Percentiles rank a stretch among this genome's conserved stretches.
Conservation (phyloP, 2,329 filamentous ascomycete species). For the Ascochyta fabae region DNA sequence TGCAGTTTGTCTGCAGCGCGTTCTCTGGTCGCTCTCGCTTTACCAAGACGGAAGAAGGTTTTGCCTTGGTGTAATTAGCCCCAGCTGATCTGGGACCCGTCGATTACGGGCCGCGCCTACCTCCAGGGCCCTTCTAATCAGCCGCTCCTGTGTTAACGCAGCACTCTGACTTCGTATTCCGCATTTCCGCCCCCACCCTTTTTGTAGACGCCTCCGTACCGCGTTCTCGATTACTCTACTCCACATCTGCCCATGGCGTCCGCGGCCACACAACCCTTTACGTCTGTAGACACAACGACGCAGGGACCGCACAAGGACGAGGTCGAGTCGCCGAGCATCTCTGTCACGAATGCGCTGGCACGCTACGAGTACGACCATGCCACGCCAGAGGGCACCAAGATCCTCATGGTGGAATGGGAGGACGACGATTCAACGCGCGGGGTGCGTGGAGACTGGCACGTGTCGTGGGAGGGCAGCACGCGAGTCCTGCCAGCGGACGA, state of each 20-base stretch:
- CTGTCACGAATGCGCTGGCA: conserved; percentile 67
- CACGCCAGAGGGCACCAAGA: conserved; percentile 80
- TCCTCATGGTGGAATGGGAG: conserved; percentile 93
- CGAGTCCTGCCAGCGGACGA: conserved; percentile 72
- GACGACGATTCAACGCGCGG: conserved; percentile 61
- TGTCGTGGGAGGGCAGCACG: conserved; percentile 83
- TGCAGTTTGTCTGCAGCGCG: conserved; percentile 16
- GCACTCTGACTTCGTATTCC: conserved; percentile 37
- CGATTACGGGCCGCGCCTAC: conserved; percentile 38
- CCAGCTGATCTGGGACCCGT: conserved; percentile 26
- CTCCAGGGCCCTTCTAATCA: conserved; percentile 28
- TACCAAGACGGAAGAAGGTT: conserved; percentile 21
- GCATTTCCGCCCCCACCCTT: conserved; percentile 44
- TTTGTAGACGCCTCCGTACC: conserved; percentile 39
- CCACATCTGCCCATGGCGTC: conserved; percentile 42
- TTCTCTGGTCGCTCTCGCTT: conserved; percentile 19
- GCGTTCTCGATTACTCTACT: conserved; percentile 33
- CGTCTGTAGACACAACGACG: conserved; percentile 52
- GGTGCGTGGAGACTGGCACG: conserved; percentile 69
- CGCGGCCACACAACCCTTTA: conserved; percentile 46
- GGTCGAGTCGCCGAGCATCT: conserved; percentile 56
- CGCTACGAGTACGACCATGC: conserved; percentile 87
- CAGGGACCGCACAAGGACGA: conserved; percentile 44
- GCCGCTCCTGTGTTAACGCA: conserved; percentile 39
- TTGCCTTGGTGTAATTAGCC: conserved; percentile 16